Percentiles rank a stretch among this genome's conserved stretches.
Conservation (phyloP, 2,329 filamentous ascomycete genomes). For the Pochonia chlamydosporia region DNA sequence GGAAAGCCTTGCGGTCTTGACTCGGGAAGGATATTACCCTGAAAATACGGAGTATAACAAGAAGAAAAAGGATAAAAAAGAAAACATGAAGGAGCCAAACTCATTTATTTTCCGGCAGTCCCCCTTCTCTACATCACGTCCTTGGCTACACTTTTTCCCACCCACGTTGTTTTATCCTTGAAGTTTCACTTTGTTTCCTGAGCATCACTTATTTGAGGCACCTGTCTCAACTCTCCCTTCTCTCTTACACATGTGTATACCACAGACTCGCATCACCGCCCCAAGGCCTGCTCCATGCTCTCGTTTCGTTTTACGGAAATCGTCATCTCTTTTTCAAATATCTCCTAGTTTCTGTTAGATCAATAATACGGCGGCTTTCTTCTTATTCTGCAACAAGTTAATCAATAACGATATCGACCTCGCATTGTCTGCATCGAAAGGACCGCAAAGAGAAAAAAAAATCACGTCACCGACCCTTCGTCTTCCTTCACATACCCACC, state of each 20-base stretch:
- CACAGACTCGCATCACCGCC: too few species aligned
- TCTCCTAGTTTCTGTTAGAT: too few species aligned
- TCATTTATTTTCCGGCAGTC: background rate
- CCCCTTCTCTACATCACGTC: background rate
- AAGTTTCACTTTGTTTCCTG: background rate
- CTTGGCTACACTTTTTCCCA: background rate
- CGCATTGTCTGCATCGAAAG: background rate
- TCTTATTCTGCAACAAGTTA: background rate
- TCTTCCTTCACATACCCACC: background rate
- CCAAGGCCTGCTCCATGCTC: too few species aligned
- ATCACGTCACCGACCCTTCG: background rate
- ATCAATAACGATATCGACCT: background rate
- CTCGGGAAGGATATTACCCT: background rate
- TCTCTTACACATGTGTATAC: too few species aligned
- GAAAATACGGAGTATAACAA: too few species aligned
- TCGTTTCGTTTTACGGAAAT: too few species aligned
- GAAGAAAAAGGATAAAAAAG: too few species aligned
- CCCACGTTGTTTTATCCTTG: background rate
- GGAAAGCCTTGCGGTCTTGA: background rate
- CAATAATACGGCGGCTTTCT: too few species aligned
- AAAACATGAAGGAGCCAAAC: too few species aligned
- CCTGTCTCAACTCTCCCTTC: too few species aligned
- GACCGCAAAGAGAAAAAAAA: background rate
- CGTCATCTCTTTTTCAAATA: too few species aligned
- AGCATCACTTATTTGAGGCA: background rate